A percentile compares a stretch with the other conserved stretches of the same genome.
Evolutionary conservation across 2,329 filamentous ascomycete species (phyloP).

Genomic region (Arthrinium puccinioides): DNA sequence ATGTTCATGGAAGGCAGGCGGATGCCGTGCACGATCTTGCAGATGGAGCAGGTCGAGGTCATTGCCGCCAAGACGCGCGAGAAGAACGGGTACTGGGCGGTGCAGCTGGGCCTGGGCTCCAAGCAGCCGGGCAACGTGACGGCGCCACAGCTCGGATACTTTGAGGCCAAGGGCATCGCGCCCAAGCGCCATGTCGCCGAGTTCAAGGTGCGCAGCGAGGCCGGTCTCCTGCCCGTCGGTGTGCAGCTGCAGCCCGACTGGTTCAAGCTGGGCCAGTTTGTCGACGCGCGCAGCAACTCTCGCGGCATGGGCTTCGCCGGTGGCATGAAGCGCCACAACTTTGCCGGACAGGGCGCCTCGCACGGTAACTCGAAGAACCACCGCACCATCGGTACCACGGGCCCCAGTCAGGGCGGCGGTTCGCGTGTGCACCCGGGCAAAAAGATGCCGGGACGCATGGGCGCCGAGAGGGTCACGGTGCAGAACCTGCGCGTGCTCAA

Average conservation of each 20-base stretch:
- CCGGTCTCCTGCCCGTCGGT: slow-evolving; percentile 70
- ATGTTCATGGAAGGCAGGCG: slow-evolving; percentile 74
- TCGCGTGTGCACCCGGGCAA: slow-evolving; percentile 91
- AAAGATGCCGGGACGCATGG: slow-evolving; percentile 97
- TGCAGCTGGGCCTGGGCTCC: slow-evolving; percentile 77
- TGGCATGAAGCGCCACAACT: slow-evolving; percentile 96
- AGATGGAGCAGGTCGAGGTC: slow-evolving; percentile 88
- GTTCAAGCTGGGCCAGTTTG: slow-evolving; percentile 85
- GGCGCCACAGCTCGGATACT: slow-evolving; percentile 82
- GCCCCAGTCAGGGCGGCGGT: slow-evolving; percentile 85
- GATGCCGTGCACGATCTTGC: slow-evolving; percentile 82
- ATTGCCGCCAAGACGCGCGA: slow-evolving; percentile 76
- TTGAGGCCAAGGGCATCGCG: slow-evolving; percentile 70
- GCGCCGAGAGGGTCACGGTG: slow-evolving; percentile 76
- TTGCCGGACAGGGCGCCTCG: slow-evolving; percentile 77
- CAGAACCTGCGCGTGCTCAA: slow-evolving; percentile 88
- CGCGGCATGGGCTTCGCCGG: slow-evolving; percentile 89
- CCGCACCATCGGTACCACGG: slow-evolving; percentile 82
- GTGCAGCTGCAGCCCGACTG: slow-evolving; percentile 74
- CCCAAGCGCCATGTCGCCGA: slow-evolving; percentile 81
- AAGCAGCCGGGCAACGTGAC: slow-evolving; percentile 69
- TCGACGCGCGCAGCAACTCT: slow-evolving; percentile 74
- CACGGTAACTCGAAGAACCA: slow-evolving; percentile 96
- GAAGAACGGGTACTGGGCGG: slow-evolving; percentile 81
- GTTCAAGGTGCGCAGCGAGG: slow-evolving; percentile 72